Percentiles rank a stretch among this genome's conserved stretches.
These are phyloP conservation scores for Psilocybe azurescens DNA, from an alignment of 768 basidiomycete species.

Conservation along the genomic window DNA sequence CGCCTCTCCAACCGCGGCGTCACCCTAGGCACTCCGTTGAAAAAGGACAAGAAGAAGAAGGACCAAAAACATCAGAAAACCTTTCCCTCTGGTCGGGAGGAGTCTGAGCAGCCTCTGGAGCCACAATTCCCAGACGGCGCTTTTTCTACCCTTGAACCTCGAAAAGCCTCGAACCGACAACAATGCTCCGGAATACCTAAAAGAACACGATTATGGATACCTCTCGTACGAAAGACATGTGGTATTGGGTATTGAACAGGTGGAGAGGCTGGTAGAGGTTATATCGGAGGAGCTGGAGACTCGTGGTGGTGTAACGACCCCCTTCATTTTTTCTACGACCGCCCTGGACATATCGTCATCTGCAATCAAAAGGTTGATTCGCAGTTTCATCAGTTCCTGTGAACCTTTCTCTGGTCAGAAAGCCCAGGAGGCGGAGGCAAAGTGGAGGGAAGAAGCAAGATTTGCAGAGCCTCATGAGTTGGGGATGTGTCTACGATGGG, in stretches of 20 bases:
- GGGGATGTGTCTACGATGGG: conserved; percentile 94
- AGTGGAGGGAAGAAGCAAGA: conserved; percentile 80
- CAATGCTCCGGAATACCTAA: conserved; percentile 36
- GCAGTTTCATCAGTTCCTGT: conserved; percentile 79
- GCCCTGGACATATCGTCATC: conserved; percentile 84
- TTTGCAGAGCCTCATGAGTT: conserved; percentile 89
- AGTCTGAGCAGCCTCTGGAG: conserved; percentile 34
- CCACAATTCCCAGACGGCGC: conserved; percentile 53
- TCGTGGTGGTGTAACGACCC: conserved; percentile 83
- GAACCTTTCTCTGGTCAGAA: conserved; percentile 32
- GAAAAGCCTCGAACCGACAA: conserved; percentile 48
- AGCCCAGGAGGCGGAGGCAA: conserved; percentile 49
- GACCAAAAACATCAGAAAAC: conserved; percentile 51
- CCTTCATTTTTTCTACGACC: conserved; percentile 89
- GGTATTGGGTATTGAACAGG: conserved; percentile 76
- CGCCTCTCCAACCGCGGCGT: conserved; percentile 42
- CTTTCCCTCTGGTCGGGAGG: conserved; percentile 41
- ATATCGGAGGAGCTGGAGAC: conserved; percentile 72
- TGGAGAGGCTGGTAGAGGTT: conserved; percentile 72
- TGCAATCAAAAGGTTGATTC: conserved; percentile 78
- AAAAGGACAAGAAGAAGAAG: conserved; percentile 63
- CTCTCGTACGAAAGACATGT: conserved; percentile 76
- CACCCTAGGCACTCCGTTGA: conserved; percentile 36
- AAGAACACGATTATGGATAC: conserved; percentile 68
- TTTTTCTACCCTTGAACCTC: conserved; percentile 59